Conservation (phyloP, 2,329 filamentous ascomycete genomes). For the Zasmidium cellare region DNA sequence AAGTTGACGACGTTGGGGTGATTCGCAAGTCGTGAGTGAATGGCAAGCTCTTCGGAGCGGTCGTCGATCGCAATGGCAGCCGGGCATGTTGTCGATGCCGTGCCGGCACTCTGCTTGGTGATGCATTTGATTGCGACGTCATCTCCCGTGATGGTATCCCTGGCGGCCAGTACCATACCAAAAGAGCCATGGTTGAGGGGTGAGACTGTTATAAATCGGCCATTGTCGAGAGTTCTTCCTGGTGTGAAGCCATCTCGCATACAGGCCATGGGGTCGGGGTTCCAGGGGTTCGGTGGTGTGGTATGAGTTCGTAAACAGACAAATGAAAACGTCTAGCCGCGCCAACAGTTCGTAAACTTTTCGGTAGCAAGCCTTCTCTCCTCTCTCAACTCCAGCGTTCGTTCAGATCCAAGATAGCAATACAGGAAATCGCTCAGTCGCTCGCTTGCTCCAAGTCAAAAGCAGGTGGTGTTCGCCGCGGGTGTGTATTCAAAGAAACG, state of each 20-base stretch:
- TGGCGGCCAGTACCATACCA: conserved; percentile 95
- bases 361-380: conserved; percentile 15
- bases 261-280: conserved; percentile 67
- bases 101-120: conserved; percentile 71
- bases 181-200: conserved; percentile 98
- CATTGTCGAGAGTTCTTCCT: conserved; percentile 73
- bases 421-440: conserved; percentile 24
- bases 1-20: conserved; percentile 95
- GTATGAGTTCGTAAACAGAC: conserved; percentile 20
- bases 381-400: conserved; percentile 15
- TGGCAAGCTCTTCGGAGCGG: conserved; percentile 74
- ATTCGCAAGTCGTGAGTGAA: conserved; percentile 74
- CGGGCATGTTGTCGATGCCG: conserved; percentile 50
- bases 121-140: conserved; percentile 95
- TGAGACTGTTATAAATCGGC: conserved; percentile 86
- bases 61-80: conserved; percentile 75
- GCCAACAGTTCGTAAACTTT: conserved; percentile 24
- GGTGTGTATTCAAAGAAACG: conserved; percentile 31
- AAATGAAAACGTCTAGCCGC: conserved; percentile 17
- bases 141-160: conserved; percentile 72
- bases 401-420: conserved; percentile 22
- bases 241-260: conserved; percentile 78
- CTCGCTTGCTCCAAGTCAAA: conserved; percentile 22
- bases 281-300: conserved; percentile 6
- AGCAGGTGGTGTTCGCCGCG: conserved; percentile 14